A percentile compares a stretch with the other conserved stretches of the same genome.
Conservation (phyloP, 2,329 filamentous ascomycete species). For the Xylariaceae sp. region DNA sequence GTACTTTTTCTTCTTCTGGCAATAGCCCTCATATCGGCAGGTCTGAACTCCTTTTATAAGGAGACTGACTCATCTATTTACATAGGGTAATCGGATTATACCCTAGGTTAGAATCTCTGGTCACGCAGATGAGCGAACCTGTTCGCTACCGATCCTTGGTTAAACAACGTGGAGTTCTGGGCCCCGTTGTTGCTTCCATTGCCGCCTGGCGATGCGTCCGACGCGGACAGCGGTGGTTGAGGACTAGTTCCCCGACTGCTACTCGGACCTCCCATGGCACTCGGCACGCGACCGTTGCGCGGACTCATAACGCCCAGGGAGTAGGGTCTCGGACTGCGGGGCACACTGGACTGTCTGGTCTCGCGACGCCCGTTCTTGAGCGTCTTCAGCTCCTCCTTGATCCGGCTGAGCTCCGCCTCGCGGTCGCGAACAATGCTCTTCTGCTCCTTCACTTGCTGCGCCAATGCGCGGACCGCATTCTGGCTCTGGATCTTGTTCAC, state of each 20-base stretch:
- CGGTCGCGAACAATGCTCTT: constrained; percentile 42
- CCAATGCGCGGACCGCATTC: constrained; percentile 33
- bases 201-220: constrained; percentile 4
- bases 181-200: constrained; percentile 27
- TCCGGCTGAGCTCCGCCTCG: constrained; percentile 46
- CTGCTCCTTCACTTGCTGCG: constrained; percentile 39
- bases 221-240: constrained; percentile 11
- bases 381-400: constrained; percentile 44
- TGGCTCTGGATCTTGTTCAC: constrained; percentile 45
- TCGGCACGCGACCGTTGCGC: constrained; percentile 31
- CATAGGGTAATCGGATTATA: neutral
- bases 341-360: constrained; percentile 52
- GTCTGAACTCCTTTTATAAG: too few species aligned
- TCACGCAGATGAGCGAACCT: constrained; percentile 37
- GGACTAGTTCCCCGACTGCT: constrained; percentile 26
- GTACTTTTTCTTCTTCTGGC: too few species aligned
- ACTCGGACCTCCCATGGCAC: constrained; percentile 33
- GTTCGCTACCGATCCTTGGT: constrained; percentile 30
- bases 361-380: constrained; percentile 48
- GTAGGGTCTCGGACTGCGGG: constrained; percentile 49
- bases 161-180: constrained; percentile 31
- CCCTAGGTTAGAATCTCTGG: constrained; percentile 15
- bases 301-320: constrained; percentile 47
- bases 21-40: too few species aligned
- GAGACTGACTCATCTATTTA: too few species aligned